Percentiles rank a stretch among this genome's conserved stretches.
phyloP scores from a whole-genome alignment of 805 yeast genomes.

The Cyberlindnera mrakii region DNA sequence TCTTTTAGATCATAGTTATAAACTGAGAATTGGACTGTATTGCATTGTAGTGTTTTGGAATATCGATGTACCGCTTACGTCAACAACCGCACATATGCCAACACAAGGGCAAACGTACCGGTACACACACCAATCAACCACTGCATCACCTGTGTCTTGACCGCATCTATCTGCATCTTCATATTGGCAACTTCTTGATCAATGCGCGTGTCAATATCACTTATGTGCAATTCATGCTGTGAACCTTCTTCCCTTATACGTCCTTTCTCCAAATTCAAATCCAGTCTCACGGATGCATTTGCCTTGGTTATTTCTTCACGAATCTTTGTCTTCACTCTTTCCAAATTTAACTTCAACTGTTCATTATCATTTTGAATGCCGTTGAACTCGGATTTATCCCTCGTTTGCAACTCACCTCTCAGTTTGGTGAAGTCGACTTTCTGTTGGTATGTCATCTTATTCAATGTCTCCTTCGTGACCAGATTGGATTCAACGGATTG shows the following conservation, averaged over 20 bases:
- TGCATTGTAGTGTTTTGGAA: background rate
- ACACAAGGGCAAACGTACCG: constrained; percentile 91
- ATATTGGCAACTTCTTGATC: constrained; percentile 94
- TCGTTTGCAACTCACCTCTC: constrained; percentile 83
- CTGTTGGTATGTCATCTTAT: constrained; percentile 87
- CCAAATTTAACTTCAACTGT: constrained; percentile 73
- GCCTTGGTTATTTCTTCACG: constrained; percentile 89
- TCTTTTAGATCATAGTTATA: constrained; percentile 26
- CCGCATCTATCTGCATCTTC: constrained; percentile 91
- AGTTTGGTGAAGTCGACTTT: constrained; percentile 94
- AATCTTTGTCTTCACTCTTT: constrained; percentile 75
- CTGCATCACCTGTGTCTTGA: constrained; percentile 94
- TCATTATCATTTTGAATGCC: constrained; percentile 84
- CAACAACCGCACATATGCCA: constrained; percentile 84
- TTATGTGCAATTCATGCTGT: constrained; percentile 86
- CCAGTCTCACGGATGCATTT: constrained; percentile 85
- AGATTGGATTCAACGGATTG: constrained; percentile 66
- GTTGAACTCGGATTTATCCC: constrained; percentile 82
- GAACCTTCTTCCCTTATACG: constrained; percentile 92
- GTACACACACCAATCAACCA: constrained; percentile 98
- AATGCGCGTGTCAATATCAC: constrained; percentile 90
- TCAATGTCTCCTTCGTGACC: constrained; percentile 79
- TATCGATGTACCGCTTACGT: constrained; percentile 30
- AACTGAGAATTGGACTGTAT: background rate
- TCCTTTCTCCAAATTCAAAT: constrained; percentile 89